Conservation (phyloP, 768 basidiomycete genomes). For the Rhodotorula diobovata region DNA sequence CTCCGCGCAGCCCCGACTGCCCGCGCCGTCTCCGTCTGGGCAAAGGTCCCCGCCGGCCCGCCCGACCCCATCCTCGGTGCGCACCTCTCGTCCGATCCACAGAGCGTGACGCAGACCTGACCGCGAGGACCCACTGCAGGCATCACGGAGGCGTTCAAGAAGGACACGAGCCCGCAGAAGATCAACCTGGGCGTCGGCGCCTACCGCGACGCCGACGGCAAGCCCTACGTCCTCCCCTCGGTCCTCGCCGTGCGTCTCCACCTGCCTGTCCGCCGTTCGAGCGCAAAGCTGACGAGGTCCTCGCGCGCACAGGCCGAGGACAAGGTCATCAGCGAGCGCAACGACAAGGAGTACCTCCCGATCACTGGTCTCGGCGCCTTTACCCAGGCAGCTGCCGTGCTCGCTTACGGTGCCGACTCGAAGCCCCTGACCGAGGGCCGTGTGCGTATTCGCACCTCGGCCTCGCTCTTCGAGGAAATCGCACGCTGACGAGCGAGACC, state of each 20-base stretch:
- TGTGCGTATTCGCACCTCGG: conserved; percentile 52
- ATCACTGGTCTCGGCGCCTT: conserved; percentile 83
- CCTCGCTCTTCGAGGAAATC: not conserved
- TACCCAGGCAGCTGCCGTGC: conserved; percentile 70
- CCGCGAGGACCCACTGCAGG: conserved; percentile 25
- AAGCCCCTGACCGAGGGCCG: conserved; percentile 66
- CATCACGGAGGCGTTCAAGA: conserved; percentile 80
- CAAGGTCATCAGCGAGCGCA: conserved; percentile 57
- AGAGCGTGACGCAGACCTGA: not conserved
- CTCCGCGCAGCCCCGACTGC: not conserved
- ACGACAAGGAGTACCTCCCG: conserved; percentile 85
- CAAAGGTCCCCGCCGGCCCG: conserved; percentile 75
- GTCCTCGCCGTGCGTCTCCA: conserved; percentile 54
- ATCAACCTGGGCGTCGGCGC: conserved; percentile 90
- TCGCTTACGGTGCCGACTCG: conserved; percentile 72
- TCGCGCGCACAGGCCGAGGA: conserved; percentile 60
- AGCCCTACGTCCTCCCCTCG: conserved; percentile 87
- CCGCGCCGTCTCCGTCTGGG: conserved; percentile 64
- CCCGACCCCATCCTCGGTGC: conserved; percentile 88
- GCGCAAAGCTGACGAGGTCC: not conserved
- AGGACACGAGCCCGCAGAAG: conserved; percentile 68
- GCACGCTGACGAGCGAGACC: not conserved
- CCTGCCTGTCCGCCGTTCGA: not conserved
- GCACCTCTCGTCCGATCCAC: conserved; percentile 21
- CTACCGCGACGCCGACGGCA: conserved; percentile 79